Percentiles rank a stretch among this genome's conserved stretches.
Evolutionary conservation across 1,139 yeast genomes (phyloP).

Genomic region (Yamadazyma dushanensis): DNA sequence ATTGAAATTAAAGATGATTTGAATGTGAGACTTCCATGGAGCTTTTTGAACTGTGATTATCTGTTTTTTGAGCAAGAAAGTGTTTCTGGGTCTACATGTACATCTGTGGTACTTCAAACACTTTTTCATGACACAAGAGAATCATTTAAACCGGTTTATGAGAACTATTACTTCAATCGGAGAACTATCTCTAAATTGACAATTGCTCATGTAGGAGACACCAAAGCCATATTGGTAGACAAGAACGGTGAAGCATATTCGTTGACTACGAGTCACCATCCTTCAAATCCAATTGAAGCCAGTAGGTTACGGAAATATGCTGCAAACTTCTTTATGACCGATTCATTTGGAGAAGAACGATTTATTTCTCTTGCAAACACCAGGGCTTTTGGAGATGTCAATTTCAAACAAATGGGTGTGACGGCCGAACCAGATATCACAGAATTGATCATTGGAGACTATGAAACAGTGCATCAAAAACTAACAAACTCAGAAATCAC

Average conservation of each 20-base stretch:
- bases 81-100: constrained; percentile 78
- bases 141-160: constrained; percentile 28
- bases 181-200: constrained; percentile 68
- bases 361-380: constrained; percentile 87
- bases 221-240: constrained; percentile 82
- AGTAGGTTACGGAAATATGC: constrained; percentile 67
- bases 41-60: constrained; percentile 64
- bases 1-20: constrained; percentile 47
- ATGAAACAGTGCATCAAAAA: constrained; percentile 29
- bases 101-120: constrained; percentile 70
- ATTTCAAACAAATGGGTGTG: constrained; percentile 79
- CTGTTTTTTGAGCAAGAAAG: constrained; percentile 36
- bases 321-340: constrained; percentile 78
- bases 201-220: constrained; percentile 94
- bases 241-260: constrained; percentile 75
- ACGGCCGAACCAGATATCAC: constrained; percentile 89
- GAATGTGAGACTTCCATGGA: constrained; percentile 57
- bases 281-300: constrained; percentile 78
- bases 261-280: constrained; percentile 81
- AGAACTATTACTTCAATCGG: constrained; percentile 67
- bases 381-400: constrained; percentile 85
- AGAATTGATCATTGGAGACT: constrained; percentile 63
- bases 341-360: constrained; percentile 91
- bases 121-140: constrained; percentile 33
- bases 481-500: constrained; percentile 41